Percentiles rank a stretch among this genome's conserved stretches.
These are phyloP conservation scores for Chlamydomonas applanata DNA, from an alignment of 139 green algal genomes.

Conservation along the genomic window DNA sequence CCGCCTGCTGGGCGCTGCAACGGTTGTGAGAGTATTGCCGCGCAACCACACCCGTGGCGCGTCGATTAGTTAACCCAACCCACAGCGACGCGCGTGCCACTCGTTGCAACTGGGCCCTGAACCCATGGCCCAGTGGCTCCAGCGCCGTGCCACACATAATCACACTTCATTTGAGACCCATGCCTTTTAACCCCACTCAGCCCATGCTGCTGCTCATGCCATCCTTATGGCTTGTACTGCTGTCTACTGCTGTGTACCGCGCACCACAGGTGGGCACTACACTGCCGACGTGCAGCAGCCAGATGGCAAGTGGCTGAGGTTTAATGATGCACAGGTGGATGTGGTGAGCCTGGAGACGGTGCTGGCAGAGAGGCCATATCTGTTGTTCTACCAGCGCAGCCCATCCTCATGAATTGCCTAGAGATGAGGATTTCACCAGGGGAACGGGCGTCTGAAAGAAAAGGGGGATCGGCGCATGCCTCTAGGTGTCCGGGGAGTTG, in stretches of 20 bases:
- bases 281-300: slow-evolving; percentile 74
- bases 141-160: too few relatives aligned
- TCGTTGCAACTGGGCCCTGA: background rate
- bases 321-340: slow-evolving; percentile 72
- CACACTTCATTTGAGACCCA: too few relatives aligned
- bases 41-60: background rate
- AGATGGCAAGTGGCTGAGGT: slow-evolving; percentile 65
- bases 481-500: too few relatives aligned
- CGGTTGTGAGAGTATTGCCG: slow-evolving; percentile 13
- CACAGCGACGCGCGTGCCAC: slow-evolving; percentile 1
- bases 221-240: background rate
- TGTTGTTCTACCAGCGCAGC: slow-evolving; percentile 73
- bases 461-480: too few relatives aligned
- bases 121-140: background rate
- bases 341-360: slow-evolving; percentile 45
- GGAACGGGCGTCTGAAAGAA: too few relatives aligned
- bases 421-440: too few relatives aligned
- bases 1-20: background rate
- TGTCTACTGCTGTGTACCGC: background rate
- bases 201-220: background rate
- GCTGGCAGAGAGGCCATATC: slow-evolving; percentile 57
- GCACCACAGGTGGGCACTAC: slow-evolving; percentile 83
- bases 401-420: background rate
- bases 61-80: slow-evolving; percentile 10
- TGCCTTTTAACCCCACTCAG: background rate